Base-by-base conservation (phyloP, 257 asterid species). In the Solanum appendiculatum region DNA sequence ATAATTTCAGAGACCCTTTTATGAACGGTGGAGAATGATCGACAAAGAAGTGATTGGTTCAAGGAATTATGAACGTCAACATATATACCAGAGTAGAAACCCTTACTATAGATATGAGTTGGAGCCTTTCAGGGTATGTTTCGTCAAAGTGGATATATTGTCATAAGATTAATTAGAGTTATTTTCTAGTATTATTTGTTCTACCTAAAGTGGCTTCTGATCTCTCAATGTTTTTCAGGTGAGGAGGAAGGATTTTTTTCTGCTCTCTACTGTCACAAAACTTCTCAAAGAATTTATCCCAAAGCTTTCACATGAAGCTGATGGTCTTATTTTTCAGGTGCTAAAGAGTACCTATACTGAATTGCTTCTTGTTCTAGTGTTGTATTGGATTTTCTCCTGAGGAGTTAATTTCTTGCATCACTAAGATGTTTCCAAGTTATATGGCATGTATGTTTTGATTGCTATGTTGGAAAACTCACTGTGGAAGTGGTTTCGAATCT, bases 321-420 rank as follows among this genome's bases (percentile, higher is more conserved):
- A 97, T 88, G 99, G 99, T 87, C 99, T 97, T 81, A 93, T 97
- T 82, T 97, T 97, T 91, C 99, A 97, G 99, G 99, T 94, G 88
- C 89, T 56, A 87, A 34, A 58, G n/a, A 13, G 51, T 36, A 42
- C n/a, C 48, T 44, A 20, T 64, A 31, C 31, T 40, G 86, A 69
- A 84, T 46, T 29, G n/a, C 42, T 46, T 80, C 85, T 80, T 48
- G 42, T 46, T 80, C 42, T 46, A 80, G 66, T 48, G 85, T 80
- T 46, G 64, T 46, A 16, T 80, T 48, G 66, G 34, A 16, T 7
- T 80, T 80, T 29, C 39, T 18, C 85, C 29, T 1, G 42, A 46
- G 29, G 40, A 46, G 18, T 80, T 39, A 29, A 48, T 29, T 89
- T 18, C 60, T 46, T 80, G 18, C 42, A 80, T 80, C 85, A 48